Base-by-base conservation (phyloP, 768 basidiomycete genomes). In the Dendrothele bispora region DNA sequence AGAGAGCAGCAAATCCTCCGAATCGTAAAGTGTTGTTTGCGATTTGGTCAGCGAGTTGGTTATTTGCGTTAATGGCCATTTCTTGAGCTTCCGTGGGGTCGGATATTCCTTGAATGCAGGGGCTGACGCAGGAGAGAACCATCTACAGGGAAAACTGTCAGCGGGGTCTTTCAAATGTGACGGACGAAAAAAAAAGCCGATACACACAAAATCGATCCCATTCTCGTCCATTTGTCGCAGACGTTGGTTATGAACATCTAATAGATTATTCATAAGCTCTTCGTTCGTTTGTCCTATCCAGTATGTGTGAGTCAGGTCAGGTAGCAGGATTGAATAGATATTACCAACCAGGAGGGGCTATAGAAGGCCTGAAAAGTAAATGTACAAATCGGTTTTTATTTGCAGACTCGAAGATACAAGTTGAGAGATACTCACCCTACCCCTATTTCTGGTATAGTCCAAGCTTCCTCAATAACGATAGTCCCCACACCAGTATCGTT, bases 1-100 rank as follows among this genome's bases (percentile, higher is more conserved):
- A 57, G 8, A 75, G 45, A 5, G 71, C 54, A 6, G 71, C 73
- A 49, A 73, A 74, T 5, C 56, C 71, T 8, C 70, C 71, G 35
- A 75, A 73, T n/a, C n/a, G n/a, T n/a, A n/a, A n/a, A n/a, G n/a
- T n/a, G n/a, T n/a, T n/a, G n/a, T n/a, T n/a, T n/a, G n/a, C n/a
- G n/a, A n/a, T n/a, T n/a, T n/a, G n/a, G n/a, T n/a, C n/a, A n/a
- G n/a, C n/a, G n/a, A n/a, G 55, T 28, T 61, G 52, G 43, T 75
- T 60, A 43, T 75, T 72, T 6, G 68, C 61, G 3, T 47, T 55
- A 10, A 64, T 51, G 3, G 73, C 71, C 55, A 68, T 53, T 17
- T 53, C 57, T 15, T n/a, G n/a, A n/a, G n/a, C n/a, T n/a, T n/a
- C n/a, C n/a, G n/a, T n/a, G n/a, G n/a, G n/a, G n/a, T n/a, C n/a